A percentile compares a stretch with the other conserved stretches of the same genome.
These are phyloP conservation scores for Candida montana DNA, from an alignment of 805 yeast species.

Conservation along the genomic window DNA sequence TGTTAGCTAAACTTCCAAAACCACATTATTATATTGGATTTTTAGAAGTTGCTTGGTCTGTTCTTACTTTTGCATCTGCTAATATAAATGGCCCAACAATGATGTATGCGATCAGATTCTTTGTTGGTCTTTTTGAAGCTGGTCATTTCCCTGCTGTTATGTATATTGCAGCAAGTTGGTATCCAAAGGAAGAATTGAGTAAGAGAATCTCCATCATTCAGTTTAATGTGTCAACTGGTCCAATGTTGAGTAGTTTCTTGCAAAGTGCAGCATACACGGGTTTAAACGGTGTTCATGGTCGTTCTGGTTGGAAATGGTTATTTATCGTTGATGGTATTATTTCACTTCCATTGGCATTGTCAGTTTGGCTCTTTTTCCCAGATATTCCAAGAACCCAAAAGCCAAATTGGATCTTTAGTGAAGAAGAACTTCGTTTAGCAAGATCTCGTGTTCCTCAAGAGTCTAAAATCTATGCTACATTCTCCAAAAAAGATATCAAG, in stretches of 20 bases:
- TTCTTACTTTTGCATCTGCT: conserved; percentile 45
- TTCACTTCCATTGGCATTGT: conserved; percentile 53
- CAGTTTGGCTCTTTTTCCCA: conserved; percentile 61
- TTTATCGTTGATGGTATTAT: conserved; percentile 64
- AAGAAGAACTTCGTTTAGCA: conserved; percentile 3
- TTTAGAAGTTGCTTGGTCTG: conserved; percentile 50
- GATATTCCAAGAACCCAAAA: conserved; percentile 38
- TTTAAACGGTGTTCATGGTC: conserved; percentile 40
- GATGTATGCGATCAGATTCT: conserved; percentile 46
- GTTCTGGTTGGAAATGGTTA: conserved; percentile 79
- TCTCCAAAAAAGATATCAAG: conserved; percentile 1
- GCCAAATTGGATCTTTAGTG: conserved; percentile 4
- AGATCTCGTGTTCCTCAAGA: conserved; percentile 8
- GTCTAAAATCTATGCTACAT: conserved; percentile 1
- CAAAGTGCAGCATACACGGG: conserved; percentile 8
- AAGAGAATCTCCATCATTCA: conserved; percentile 51
- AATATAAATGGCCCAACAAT: conserved; percentile 34
- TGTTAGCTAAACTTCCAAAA: conserved; percentile 38
- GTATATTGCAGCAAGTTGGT: conserved; percentile 44
- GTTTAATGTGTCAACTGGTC: conserved; percentile 48
- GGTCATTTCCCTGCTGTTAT: conserved; percentile 46
- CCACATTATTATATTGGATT: conserved; percentile 36
- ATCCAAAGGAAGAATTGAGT: conserved; percentile 40
- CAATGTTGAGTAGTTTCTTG: conserved; percentile 35
- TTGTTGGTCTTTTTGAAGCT: conserved; percentile 54